Conservation (phyloP, 352 stramenopile species). For the Globisporangium radiosum region DNA sequence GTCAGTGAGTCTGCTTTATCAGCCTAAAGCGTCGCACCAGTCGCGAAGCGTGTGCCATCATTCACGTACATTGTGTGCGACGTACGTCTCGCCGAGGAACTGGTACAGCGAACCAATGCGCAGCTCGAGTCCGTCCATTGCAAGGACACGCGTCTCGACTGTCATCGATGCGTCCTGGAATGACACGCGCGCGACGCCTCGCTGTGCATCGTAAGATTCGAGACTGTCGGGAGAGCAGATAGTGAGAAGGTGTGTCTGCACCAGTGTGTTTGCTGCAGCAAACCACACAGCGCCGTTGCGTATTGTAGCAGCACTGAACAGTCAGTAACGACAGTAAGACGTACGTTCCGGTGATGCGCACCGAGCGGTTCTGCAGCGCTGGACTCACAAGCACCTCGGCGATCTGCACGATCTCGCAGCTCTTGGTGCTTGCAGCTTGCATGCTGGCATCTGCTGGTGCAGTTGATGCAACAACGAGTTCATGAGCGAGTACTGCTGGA, state of each 20-base stretch:
- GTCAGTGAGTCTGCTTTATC: neutral
- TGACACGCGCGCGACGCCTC: conserved; percentile 35
- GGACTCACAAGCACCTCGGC: conserved; percentile 60
- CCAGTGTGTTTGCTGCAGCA: neutral
- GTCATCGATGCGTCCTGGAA: conserved; percentile 59
- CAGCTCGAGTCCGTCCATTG: conserved; percentile 43
- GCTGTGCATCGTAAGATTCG: conserved; percentile 56
- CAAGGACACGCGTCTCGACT: conserved; percentile 61
- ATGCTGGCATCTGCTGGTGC: neutral
- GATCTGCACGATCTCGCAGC: conserved; percentile 77
- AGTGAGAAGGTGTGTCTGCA: neutral
- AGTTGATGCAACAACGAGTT: neutral
- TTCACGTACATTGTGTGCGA: conserved; percentile 8
- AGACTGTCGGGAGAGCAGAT: conserved; percentile 20
- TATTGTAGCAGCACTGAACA: too few species aligned
- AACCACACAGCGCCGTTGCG: too few species aligned
- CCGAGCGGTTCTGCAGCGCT: conserved; percentile 61
- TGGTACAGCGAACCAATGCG: conserved; percentile 75
- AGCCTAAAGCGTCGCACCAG: neutral
- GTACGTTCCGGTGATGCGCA: conserved; percentile 68
- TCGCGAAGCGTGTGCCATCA: neutral
- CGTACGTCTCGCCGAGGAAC: conserved; percentile 74
- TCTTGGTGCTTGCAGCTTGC: conserved; percentile 10
- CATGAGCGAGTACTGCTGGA: too few species aligned
- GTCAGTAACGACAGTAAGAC: too few species aligned